These are phyloP conservation scores for Kluyveromyces marxianus DNA, from an alignment of 1,139 yeast genomes.

Conservation along the genomic window DNA sequence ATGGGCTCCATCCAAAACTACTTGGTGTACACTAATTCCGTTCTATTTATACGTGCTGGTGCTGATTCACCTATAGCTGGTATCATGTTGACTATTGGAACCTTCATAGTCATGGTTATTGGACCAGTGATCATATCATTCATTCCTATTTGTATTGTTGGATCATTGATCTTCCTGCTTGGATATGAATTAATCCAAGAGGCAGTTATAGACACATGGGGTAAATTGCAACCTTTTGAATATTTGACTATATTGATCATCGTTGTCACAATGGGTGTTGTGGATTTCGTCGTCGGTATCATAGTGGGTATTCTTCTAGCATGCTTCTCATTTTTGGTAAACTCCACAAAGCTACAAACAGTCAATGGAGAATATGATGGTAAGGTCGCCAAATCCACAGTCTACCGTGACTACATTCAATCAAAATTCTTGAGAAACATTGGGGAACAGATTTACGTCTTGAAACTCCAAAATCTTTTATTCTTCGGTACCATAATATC, in stretches of 20 bases:
- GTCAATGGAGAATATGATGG: slow-evolving; percentile 82
- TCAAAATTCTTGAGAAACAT: slow-evolving; percentile 77
- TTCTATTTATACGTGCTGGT: slow-evolving; percentile 86
- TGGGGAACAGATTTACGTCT: slow-evolving; percentile 83
- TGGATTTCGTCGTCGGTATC: slow-evolving; percentile 91
- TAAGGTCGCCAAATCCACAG: slow-evolving; percentile 83
- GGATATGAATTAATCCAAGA: slow-evolving; percentile 88
- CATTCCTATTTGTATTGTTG: slow-evolving; percentile 94
- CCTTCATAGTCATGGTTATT: slow-evolving; percentile 68
- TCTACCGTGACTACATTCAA: slow-evolving; percentile 84
- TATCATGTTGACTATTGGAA: slow-evolving; percentile 72
- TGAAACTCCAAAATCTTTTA: slow-evolving; percentile 79
- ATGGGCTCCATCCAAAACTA: slow-evolving; percentile 89
- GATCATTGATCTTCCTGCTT: slow-evolving; percentile 77
- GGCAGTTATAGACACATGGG: slow-evolving; percentile 77
- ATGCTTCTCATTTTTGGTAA: slow-evolving; percentile 84
- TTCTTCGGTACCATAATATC: slow-evolving; percentile 95
- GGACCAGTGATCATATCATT: slow-evolving; percentile 93
- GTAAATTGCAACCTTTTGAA: slow-evolving; percentile 67
- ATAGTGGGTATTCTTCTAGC: slow-evolving; percentile 86
- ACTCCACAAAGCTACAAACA: slow-evolving; percentile 80
- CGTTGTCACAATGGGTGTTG: slow-evolving; percentile 88
- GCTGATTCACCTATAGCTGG: slow-evolving; percentile 90
- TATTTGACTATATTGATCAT: slow-evolving; percentile 77
- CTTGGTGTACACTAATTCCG: slow-evolving; percentile 88